Evolutionary conservation across 768 basidiomycete genomes (phyloP).

Genomic region (Albatrellus ellisii): DNA sequence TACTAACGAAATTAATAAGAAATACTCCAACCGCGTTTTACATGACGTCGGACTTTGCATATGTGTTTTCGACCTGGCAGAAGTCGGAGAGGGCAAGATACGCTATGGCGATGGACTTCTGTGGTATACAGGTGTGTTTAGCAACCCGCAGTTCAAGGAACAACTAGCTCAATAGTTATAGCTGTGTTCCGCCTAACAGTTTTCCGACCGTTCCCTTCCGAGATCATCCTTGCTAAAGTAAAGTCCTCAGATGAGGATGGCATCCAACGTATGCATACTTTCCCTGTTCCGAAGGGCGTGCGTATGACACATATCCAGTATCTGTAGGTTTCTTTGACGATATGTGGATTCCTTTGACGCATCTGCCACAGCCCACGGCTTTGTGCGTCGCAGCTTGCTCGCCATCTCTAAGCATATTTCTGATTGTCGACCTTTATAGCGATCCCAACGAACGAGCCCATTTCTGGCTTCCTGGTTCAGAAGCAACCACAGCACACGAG

Average conservation of each 20-base stretch:
- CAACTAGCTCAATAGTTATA: slow-evolving; percentile 19
- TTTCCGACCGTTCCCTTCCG: slow-evolving; percentile 82
- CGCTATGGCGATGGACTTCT: slow-evolving; percentile 89
- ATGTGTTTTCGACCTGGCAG: slow-evolving; percentile 76
- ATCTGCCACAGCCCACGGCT: slow-evolving; percentile 71
- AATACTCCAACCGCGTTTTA: slow-evolving; percentile 86
- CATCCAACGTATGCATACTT: slow-evolving; percentile 51
- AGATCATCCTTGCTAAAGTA: slow-evolving; percentile 83
- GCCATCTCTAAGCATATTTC: neutral
- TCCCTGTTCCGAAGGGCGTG: neutral
- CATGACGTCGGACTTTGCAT: slow-evolving; percentile 89
- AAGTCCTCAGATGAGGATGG: slow-evolving; percentile 78
- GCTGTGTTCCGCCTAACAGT: slow-evolving; percentile 84
- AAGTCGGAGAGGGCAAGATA: slow-evolving; percentile 85
- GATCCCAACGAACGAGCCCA: slow-evolving; percentile 75
- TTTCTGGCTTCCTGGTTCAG: slow-evolving; percentile 63
- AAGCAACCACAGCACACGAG: slow-evolving; percentile 38
- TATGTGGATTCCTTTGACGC: slow-evolving; percentile 67
- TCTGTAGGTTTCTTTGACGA: slow-evolving; percentile 91
- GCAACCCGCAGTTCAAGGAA: neutral
- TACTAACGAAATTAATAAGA: slow-evolving; percentile 81
- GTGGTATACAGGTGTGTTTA: slow-evolving; percentile 76
- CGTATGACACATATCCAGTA: slow-evolving; percentile 31
- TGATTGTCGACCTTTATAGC: slow-evolving; percentile 30
- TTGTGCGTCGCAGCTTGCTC: slow-evolving; percentile 37